Conservation (phyloP, 208 protist species). For the Trypanosoma boissoni region DNA sequence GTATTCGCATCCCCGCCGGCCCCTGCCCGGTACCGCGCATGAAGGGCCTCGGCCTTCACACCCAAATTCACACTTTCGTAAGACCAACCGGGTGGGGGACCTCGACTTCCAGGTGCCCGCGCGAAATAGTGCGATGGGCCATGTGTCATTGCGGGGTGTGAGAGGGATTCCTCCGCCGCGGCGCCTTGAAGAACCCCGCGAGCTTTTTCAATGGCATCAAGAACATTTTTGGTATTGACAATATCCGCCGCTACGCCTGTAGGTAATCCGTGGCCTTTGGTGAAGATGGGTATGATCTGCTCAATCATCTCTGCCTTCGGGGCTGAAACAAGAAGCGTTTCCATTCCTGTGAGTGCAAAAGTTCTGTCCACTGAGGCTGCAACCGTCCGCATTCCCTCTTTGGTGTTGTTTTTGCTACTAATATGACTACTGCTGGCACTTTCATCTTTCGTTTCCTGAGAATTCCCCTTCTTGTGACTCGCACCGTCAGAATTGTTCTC, state of each 20-base stretch:
- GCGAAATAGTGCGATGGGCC: conserved; percentile 63
- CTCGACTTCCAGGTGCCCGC: conserved; percentile 35
- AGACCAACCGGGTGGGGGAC: conserved; percentile 54
- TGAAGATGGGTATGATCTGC: conserved; percentile 59
- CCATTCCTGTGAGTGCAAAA: conserved; percentile 55
- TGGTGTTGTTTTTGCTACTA: not conserved
- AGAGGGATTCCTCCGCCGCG: not conserved
- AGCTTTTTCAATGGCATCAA: conserved; percentile 55
- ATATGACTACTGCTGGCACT: too few relatives aligned
- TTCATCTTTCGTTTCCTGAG: too few relatives aligned
- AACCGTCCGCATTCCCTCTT: not conserved
- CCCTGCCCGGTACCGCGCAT: conserved; percentile 41
- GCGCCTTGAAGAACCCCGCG: conserved; percentile 19
- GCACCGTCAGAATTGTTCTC: not conserved
- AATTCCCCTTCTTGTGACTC: not conserved
- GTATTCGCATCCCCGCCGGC: conserved; percentile 25
- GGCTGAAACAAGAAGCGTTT: conserved; percentile 51
- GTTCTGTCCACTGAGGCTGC: conserved; percentile 26
- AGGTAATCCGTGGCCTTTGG: conserved; percentile 47
- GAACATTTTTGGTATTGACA: conserved; percentile 46
- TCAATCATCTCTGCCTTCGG: conserved; percentile 53
- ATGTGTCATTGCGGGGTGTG: conserved; percentile 48
- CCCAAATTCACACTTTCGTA: conserved; percentile 73
- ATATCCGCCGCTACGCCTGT: conserved; percentile 41
- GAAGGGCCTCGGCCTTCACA: conserved; percentile 46